Conservation (phyloP, 441 rosid species). For the Iberis amara region DNA sequence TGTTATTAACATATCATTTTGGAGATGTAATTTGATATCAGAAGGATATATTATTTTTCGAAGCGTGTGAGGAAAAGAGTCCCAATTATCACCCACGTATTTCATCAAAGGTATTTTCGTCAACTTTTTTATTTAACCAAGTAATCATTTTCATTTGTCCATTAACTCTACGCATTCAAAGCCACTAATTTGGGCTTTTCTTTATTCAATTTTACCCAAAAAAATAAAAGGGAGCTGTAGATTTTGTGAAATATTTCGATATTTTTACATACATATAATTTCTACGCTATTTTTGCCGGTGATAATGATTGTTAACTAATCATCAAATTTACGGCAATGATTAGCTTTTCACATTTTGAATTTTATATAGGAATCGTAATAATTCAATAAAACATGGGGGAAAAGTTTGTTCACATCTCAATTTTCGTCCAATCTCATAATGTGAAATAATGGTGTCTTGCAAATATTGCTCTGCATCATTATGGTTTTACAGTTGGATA, state of each 20-base stretch:
- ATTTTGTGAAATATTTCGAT: background rate
- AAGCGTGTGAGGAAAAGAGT: conserved; percentile 6
- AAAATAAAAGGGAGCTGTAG: too few relatives aligned
- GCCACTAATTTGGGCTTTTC: conserved; percentile 23
- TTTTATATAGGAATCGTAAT: conserved; percentile 31
- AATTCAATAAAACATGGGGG: conserved; percentile 29
- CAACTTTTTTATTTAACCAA: too few relatives aligned
- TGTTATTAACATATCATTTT: too few relatives aligned
- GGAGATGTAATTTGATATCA: too few relatives aligned
- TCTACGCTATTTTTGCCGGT: conserved; percentile 25
- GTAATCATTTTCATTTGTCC: conserved; percentile 1
- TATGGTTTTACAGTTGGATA: conserved; percentile 10
- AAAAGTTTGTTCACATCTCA: conserved; percentile 23
- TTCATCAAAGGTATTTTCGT: background rate
- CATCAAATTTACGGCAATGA: conserved; percentile 25
- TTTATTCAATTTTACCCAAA: background rate
- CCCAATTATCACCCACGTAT: conserved; percentile 1
- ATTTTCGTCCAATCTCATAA: conserved; percentile 25
- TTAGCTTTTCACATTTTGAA: conserved; percentile 25
- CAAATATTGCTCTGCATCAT: conserved; percentile 31
- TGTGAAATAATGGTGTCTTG: conserved; percentile 34
- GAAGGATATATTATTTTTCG: background rate
- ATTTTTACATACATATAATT: conserved; percentile 8
- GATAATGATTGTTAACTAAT: conserved; percentile 27
- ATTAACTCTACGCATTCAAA: conserved; percentile 23